phyloP scores from a whole-genome alignment of 441 rosid genomes.

The Aleurites moluccanus region DNA sequence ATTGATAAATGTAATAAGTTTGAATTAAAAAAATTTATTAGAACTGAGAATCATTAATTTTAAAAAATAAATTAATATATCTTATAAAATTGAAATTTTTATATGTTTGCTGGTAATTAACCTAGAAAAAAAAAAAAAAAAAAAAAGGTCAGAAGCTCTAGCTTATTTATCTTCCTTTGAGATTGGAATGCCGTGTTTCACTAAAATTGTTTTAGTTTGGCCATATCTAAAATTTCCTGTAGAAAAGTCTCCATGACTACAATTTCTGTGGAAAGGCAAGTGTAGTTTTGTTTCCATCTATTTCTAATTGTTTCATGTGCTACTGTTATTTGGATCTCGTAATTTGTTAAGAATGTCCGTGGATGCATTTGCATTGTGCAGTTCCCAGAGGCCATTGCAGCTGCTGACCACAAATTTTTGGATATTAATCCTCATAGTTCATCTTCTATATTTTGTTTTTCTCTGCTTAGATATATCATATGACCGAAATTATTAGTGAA shows the following conservation, averaged over 20 bases:
- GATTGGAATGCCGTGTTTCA: slow-evolving; percentile 29
- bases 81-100: too few relatives aligned
- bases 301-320: slow-evolving; percentile 10
- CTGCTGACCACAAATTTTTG: not conserved
- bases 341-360: slow-evolving; percentile 15
- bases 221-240: slow-evolving; percentile 14
- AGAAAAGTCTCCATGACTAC: not conserved
- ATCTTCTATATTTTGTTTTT: too few relatives aligned
- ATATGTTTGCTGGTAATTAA: too few relatives aligned
- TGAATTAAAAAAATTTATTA: too few relatives aligned
- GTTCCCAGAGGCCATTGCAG: not conserved
- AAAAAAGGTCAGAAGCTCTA: not conserved
- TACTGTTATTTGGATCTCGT: slow-evolving; percentile 2
- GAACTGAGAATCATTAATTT: too few relatives aligned
- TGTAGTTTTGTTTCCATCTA: not conserved
- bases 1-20: too few relatives aligned
- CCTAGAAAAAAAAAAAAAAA: not conserved
- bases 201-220: not conserved
- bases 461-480: too few relatives aligned
- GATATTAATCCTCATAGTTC: not conserved
- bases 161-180: not conserved
- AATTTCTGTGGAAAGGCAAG: not conserved
- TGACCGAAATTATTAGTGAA: too few relatives aligned
- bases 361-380: not conserved
- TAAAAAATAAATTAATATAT: too few relatives aligned